phyloP scores from a whole-genome alignment of 768 basidiomycete genomes.

The Hysterangium stoloniferum region DNA sequence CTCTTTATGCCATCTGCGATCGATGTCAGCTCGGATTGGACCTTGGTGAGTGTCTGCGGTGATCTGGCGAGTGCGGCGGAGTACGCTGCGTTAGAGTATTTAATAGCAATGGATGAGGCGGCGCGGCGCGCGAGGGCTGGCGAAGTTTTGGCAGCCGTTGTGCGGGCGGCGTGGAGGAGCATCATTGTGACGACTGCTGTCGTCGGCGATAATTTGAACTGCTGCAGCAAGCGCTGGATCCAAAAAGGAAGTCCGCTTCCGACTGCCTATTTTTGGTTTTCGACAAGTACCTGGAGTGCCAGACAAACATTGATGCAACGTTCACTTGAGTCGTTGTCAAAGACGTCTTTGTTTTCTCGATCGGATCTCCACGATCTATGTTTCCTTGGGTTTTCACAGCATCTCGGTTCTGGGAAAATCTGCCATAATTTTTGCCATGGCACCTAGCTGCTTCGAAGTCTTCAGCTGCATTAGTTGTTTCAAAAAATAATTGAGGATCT shows the following conservation, averaged over 20 bases:
- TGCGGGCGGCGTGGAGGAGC: conserved; percentile 49
- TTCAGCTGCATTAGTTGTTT: too few relatives aligned
- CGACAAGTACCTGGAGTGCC: too few relatives aligned
- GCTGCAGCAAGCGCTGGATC: background rate
- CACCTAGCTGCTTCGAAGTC: too few relatives aligned
- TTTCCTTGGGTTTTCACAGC: too few relatives aligned
- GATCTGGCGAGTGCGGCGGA: conserved; percentile 79
- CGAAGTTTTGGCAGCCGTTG: conserved; percentile 32
- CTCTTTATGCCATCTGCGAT: conserved; percentile 65
- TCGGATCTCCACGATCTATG: too few relatives aligned
- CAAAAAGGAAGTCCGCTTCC: background rate
- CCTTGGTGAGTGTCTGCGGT: conserved; percentile 71
- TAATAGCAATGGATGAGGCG: conserved; percentile 68
- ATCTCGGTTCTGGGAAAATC: too few relatives aligned
- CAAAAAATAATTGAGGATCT: too few relatives aligned
- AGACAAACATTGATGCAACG: too few relatives aligned
- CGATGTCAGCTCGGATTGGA: conserved; percentile 73
- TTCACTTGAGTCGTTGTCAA: too few relatives aligned
- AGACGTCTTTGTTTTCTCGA: too few relatives aligned
- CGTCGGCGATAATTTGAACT: background rate
- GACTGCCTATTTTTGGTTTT: too few relatives aligned
- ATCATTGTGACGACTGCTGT: conserved; percentile 31
- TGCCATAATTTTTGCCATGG: too few relatives aligned
- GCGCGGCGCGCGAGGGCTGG: conserved; percentile 58
- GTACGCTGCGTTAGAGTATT: conserved; percentile 80